Evolutionary conservation across 73 alveolate species (phyloP).

Genomic region (Tetrahymena borealis): DNA sequence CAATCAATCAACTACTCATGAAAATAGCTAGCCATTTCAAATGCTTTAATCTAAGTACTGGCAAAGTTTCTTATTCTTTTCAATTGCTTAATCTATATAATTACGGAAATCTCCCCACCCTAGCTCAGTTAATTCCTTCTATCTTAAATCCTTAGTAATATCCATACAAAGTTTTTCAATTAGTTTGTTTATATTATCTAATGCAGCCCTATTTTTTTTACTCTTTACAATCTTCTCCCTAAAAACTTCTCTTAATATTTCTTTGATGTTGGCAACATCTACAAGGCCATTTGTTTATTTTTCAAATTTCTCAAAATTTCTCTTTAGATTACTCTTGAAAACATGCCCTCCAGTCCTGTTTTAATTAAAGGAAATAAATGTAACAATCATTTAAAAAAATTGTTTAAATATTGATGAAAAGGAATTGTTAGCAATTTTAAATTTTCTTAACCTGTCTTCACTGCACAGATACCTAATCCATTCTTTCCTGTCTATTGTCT

Average conservation of each 20-base stretch:
- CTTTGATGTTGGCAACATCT: neutral
- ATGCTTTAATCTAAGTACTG: neutral
- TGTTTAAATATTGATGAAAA: neutral
- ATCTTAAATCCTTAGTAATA: neutral
- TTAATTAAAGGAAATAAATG: neutral
- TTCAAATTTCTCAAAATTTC: neutral
- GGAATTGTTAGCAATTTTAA: no score
- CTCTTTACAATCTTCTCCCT: neutral
- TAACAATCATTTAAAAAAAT: neutral
- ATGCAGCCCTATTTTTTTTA: neutral
- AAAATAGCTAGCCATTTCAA: no score
- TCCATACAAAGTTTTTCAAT: neutral
- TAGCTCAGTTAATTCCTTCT: neutral
- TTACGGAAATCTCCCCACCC: neutral
- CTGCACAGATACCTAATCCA: constrained; percentile 22
- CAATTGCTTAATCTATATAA: neutral
- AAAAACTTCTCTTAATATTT: neutral
- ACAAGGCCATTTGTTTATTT: neutral
- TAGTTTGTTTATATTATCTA: neutral
- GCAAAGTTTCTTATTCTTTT: neutral
- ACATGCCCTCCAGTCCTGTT: neutral
- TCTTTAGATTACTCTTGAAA: neutral
- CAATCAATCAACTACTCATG: no score
- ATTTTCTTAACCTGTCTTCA: neutral
- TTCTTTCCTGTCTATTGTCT: constrained; percentile 15